Evolutionary conservation across 1,284 basidiomycete species (phyloP).

Genomic region (Tremellales sp.): DNA sequence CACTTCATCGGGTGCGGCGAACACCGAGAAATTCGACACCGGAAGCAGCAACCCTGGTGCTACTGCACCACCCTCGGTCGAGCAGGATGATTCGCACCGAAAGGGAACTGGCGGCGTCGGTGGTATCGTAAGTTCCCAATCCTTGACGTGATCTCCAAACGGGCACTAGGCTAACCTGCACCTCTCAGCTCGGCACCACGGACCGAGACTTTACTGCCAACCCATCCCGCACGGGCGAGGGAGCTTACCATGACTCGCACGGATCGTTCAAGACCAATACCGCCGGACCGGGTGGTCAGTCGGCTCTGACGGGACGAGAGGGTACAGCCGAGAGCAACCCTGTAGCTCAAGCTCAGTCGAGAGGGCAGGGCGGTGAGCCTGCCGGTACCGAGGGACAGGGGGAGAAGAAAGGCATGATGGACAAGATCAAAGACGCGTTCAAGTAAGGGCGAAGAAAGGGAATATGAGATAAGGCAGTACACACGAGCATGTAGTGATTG

Average conservation of each 20-base stretch:
- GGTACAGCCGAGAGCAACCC: conserved; percentile 28
- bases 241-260: conserved; percentile 28
- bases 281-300: conserved; percentile 27
- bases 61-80: background rate
- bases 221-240: conserved; percentile 13
- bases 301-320: conserved; percentile 37
- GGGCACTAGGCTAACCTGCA: background rate
- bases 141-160: background rate
- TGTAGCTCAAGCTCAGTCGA: conserved; percentile 17
- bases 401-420: conserved; percentile 28
- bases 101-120: conserved; percentile 3
- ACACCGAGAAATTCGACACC: conserved; percentile 32
- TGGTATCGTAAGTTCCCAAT: conserved; percentile 1
- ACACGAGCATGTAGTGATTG: background rate
- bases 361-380: background rate
- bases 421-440: conserved; percentile 32
- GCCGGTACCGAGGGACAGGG: conserved; percentile 4
- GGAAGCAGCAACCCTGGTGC: conserved; percentile 10
- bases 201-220: conserved; percentile 31
- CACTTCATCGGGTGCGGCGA: conserved; percentile 27
- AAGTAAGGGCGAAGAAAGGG: background rate
- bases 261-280: conserved; percentile 27
- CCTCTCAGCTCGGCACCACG: conserved; percentile 25
- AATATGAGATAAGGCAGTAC: background rate
- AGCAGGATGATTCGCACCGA: background rate